Conservation (phyloP, 257 asterid species). For the Solanum sejunctum region DNA sequence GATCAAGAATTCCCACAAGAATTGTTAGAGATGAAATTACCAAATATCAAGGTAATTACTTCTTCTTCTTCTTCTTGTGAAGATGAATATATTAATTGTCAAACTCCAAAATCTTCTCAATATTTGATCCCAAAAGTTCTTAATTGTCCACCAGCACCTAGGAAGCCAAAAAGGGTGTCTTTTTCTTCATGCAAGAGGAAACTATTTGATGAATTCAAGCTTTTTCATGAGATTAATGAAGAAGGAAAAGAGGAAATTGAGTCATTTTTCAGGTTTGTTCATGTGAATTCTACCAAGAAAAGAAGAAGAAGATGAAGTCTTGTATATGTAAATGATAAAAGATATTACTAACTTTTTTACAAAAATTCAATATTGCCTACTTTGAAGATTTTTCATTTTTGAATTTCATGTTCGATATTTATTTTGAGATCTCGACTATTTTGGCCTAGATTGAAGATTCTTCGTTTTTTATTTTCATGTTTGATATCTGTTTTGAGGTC, state of each 20-base stretch:
- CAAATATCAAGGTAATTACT: not conserved
- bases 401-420: not conserved
- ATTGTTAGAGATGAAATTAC: not conserved
- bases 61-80: not conserved
- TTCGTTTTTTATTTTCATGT: no score
- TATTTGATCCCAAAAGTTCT: slow-evolving; percentile 29
- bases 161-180: slow-evolving; percentile 20
- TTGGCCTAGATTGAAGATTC: no score
- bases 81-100: slow-evolving; percentile 11
- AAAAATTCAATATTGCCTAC: not conserved
- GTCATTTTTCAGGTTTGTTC: slow-evolving; percentile 23
- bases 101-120: slow-evolving; percentile 37
- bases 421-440: not conserved
- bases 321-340: not conserved
- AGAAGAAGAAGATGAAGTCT: slow-evolving; percentile 6
- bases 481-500: no score
- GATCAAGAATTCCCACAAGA: slow-evolving; percentile 32
- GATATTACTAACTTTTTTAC: not conserved
- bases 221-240: slow-evolving; percentile 16
- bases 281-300: slow-evolving; percentile 8
- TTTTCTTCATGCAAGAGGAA: slow-evolving; percentile 30
- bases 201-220: slow-evolving; percentile 12
- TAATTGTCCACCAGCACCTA: slow-evolving; percentile 62
- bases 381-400: not conserved
- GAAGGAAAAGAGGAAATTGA: slow-evolving; percentile 25